These are phyloP conservation scores for Phytophthora macrochlamydospora DNA, from an alignment of 352 stramenopile species.

Conservation along the genomic window DNA sequence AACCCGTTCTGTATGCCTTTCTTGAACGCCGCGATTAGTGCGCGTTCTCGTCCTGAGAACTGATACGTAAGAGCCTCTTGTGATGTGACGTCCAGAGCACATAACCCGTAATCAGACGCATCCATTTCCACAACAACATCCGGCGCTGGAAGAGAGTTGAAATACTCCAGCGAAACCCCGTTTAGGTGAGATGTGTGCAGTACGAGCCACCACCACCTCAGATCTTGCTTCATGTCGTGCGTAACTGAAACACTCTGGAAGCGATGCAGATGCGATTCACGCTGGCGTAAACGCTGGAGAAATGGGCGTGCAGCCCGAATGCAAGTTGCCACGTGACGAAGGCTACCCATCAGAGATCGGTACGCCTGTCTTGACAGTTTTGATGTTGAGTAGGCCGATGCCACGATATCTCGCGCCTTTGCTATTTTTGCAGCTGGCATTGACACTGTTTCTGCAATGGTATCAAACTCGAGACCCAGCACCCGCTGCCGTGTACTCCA, in stretches of 20 bases:
- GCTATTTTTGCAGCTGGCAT: slow-evolving; percentile 15
- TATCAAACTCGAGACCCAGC: slow-evolving; percentile 16
- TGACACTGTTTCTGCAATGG: not conserved
- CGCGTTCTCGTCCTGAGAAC: not conserved
- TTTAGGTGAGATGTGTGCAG: slow-evolving; percentile 17
- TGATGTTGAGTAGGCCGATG: not conserved
- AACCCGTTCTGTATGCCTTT: slow-evolving; percentile 1
- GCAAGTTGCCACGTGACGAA: slow-evolving; percentile 17
- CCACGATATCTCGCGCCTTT: slow-evolving; percentile 8
- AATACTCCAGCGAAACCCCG: slow-evolving; percentile 19
- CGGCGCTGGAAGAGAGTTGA: slow-evolving; percentile 8
- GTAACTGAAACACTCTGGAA: slow-evolving; percentile 4
- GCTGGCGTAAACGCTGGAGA: slow-evolving; percentile 4
- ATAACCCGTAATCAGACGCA: slow-evolving; percentile 17
- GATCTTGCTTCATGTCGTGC: slow-evolving; percentile 10
- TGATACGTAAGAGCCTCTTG: not conserved
- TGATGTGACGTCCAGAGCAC: slow-evolving; percentile 7
- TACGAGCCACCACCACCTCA: slow-evolving; percentile 26
- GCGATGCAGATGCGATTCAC: not conserved
- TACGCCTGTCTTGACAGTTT: slow-evolving; percentile 5
- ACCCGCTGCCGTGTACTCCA: slow-evolving; percentile 12
- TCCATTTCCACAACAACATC: slow-evolving; percentile 19
- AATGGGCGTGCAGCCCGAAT: slow-evolving; percentile 12
- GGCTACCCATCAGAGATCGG: slow-evolving; percentile 17
- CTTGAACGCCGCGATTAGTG: not conserved